Conservation (phyloP, 257 asterid species). For the Solanum pinnatisectum region DNA sequence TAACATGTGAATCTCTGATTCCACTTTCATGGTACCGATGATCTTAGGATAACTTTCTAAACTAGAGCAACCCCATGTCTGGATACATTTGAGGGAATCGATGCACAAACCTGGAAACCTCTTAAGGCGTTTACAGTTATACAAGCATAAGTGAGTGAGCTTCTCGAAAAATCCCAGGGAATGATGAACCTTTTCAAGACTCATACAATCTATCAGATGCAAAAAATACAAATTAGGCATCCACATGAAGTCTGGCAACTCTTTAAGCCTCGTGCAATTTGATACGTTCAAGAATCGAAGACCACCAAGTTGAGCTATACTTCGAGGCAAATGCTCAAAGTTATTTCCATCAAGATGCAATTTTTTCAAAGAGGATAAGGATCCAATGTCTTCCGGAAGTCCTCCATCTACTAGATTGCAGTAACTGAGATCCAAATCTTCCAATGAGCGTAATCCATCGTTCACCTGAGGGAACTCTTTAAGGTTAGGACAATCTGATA, state of each 20-base stretch:
- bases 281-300: not conserved
- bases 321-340: not conserved
- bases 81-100: not conserved
- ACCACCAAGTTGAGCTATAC: not conserved
- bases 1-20: not conserved
- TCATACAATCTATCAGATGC: not conserved
- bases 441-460: not conserved
- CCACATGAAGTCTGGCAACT: not conserved
- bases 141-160: not conserved
- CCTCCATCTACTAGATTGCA: not conserved
- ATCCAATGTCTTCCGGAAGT: not conserved
- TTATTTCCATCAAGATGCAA: not conserved
- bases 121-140: not conserved
- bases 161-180: not conserved
- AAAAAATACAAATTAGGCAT: not conserved
- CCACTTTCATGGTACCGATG: not conserved
- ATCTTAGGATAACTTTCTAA: not conserved
- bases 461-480: not conserved
- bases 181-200: not conserved
- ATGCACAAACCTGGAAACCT: not conserved
- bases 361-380: not conserved
- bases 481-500: not conserved
- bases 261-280: not conserved
- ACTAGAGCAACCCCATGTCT: not conserved
- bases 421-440: not conserved